Base-by-base conservation (phyloP, 257 asterid species). In the Solanum chiquidenum region DNA sequence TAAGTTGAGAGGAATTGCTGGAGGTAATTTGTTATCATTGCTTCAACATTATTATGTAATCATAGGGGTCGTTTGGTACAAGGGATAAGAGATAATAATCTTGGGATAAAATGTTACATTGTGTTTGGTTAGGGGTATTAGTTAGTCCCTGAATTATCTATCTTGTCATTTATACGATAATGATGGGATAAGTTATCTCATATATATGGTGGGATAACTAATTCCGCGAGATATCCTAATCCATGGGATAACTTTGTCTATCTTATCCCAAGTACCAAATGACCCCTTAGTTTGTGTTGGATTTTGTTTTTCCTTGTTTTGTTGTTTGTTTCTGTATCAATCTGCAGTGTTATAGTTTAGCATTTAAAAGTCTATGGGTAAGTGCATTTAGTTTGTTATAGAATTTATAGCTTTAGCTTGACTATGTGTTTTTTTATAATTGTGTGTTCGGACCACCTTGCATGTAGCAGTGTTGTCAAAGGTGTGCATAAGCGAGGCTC, bases 1-100 rank as follows among this genome's bases (percentile, higher is more conserved):
- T 31, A 95, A 95, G 91, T 92, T 95, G 89, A 91, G 95, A 92
- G 99, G 99, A 55, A 96, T 96, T 90, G 99, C 99, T 13, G 99
- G 99, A 94, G 99, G 99, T 95, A 90, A 89, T 85, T 84, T 37
- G 2, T 86, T 80, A 21, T 12, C 35, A 55, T 18, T 55, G 64
- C 64, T 55, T 55, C 64, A 18, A 74, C 20, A 10, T 37, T 2
- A 5, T 73, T 35, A 74, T 74, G 18, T 29, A 6, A 29, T 23
- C 33, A 23, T 2, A 16, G 0, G 27, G 66, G 27, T 58, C 1
- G 25, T 58, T 58, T 58, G 27, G 27, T 58, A 20, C 25, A 9
- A 58, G 66, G 66, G 5, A 58, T 58, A 58, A 58, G 66, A 58
- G 5, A 21, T 58, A 58, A 58, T 58, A 58, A 58, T 58, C 66